Base-by-base conservation (phyloP, 2,329 filamentous ascomycete species). In the Aureobasidium lini region DNA sequence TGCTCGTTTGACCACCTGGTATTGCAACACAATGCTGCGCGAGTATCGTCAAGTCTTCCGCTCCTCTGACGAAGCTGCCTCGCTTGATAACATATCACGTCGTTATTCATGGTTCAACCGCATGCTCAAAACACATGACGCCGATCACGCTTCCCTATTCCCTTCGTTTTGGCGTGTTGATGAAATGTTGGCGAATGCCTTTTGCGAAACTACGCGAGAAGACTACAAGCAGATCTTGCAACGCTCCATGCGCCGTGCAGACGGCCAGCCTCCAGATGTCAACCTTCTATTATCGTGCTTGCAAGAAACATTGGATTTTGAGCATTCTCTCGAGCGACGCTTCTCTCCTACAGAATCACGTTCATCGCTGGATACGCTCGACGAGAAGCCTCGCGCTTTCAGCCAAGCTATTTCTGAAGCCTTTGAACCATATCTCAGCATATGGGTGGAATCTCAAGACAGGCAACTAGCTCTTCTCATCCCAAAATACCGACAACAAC, bases 401-500 rank as follows among this genome's bases (percentile, higher is more conserved):
- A 88, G 89, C 59, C 90, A 95, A 59, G 87, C 90, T 4, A 96
- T 99, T 62, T 97, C 94, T 0, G 90, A 95, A 63, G 94, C 94
- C 0, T 99, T 99, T 69, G 94, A 97, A 74, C 94, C 94, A 1
- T 99, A 97, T 72, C 81, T 99, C 64, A 96, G 90, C 70, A 77
- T 99, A 4, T 99, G 94, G 94, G 91, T 99, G 1, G 93, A 97
- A 62, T 93, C 90, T 9, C 94, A 97, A 73, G 93, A 96, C 73
- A 93, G 86, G 66, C 87, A 95, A 67, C 79, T 97, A 60, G 87
- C 90, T 6, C 75, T 79, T 7, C 84, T 97, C 74, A 89, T 99
- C 64, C 91, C 91, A 0, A 90, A 85, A 70, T 97, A 97, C 73
- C 89, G 88, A 64, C 83, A 81, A 61, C 90, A 96, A 66, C 88